Percentiles rank a stretch among this genome's conserved stretches.
These are phyloP conservation scores for Conoideocrella luteorostrata DNA, from an alignment of 2,329 filamentous ascomycete species.

Conservation along the genomic window DNA sequence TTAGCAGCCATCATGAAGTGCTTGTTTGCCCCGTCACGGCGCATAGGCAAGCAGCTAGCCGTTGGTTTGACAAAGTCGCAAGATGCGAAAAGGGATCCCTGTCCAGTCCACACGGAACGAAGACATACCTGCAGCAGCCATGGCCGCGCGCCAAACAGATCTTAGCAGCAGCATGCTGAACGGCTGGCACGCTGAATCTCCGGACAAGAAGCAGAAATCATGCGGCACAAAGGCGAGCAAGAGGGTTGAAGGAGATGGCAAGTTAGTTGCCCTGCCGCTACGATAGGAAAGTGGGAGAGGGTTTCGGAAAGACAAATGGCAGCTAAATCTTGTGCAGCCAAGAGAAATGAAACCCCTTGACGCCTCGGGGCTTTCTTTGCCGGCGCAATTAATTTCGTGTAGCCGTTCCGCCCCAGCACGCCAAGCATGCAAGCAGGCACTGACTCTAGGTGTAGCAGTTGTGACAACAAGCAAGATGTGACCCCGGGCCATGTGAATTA, in stretches of 20 bases:
- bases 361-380: neutral
- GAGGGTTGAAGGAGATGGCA: neutral
- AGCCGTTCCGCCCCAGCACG: neutral
- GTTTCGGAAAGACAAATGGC: neutral
- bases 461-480: too few relatives aligned
- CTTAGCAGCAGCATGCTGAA: slow-evolving; percentile 22
- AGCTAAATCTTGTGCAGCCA: neutral
- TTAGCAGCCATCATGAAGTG: too few relatives aligned
- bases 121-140: slow-evolving; percentile 21
- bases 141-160: slow-evolving; percentile 22
- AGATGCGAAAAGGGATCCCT: too few relatives aligned
- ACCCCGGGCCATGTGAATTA: neutral
- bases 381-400: neutral
- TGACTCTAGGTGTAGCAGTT: too few relatives aligned
- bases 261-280: neutral
- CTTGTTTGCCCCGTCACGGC: too few relatives aligned
- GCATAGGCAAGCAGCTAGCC: too few relatives aligned
- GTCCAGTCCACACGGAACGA: too few relatives aligned
- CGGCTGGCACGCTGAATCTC: neutral
- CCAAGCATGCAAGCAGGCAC: too few relatives aligned
- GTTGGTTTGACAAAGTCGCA: too few relatives aligned
- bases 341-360: slow-evolving; percentile 1
- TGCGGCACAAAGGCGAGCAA: neutral
- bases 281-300: neutral
- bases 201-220: neutral